A percentile compares a stretch with the other conserved stretches of the same genome.
Conservation (phyloP, 164 flowering plant genomes). For the Berberis vulgaris region DNA sequence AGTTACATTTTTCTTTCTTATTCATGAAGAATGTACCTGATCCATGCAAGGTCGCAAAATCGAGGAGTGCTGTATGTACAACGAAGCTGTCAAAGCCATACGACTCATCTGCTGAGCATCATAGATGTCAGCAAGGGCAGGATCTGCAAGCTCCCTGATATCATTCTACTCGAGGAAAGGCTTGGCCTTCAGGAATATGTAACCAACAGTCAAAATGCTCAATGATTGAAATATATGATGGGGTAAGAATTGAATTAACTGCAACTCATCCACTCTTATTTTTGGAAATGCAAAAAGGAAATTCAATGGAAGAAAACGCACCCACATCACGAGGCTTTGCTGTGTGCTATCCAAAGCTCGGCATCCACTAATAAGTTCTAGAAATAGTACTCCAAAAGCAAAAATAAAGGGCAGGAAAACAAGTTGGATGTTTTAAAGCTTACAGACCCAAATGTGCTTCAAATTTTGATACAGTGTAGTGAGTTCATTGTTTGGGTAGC, state of each 20-base stretch:
- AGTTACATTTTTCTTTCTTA: not conserved
- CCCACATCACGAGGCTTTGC: conserved; percentile 87
- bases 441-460: conserved; percentile 93
- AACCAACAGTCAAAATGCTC: not conserved
- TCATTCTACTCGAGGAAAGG: conserved; percentile 41
- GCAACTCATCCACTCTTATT: too few species aligned
- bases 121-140: conserved; percentile 37
- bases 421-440: not conserved
- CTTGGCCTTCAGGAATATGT: conserved; percentile 47
- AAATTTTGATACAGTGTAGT: conserved; percentile 59
- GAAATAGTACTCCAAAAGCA: conserved; percentile 72
- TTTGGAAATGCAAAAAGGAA: not conserved
- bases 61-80: conserved; percentile 57
- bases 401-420: conserved; percentile 20
- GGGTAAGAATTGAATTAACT: not conserved
- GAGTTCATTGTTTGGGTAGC: conserved; percentile 94
- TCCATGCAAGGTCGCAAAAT: conserved; percentile 68
- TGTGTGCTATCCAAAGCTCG: conserved; percentile 61
- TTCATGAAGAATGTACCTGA: conserved; percentile 38
- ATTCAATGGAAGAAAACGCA: conserved; percentile 26
- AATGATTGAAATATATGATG: not conserved
- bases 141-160: conserved; percentile 54
- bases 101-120: conserved; percentile 45
- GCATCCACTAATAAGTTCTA: conserved; percentile 82
- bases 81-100: conserved; percentile 45